phyloP scores from a whole-genome alignment of 306 rosid species.

The Arachis hypogaea region DNA sequence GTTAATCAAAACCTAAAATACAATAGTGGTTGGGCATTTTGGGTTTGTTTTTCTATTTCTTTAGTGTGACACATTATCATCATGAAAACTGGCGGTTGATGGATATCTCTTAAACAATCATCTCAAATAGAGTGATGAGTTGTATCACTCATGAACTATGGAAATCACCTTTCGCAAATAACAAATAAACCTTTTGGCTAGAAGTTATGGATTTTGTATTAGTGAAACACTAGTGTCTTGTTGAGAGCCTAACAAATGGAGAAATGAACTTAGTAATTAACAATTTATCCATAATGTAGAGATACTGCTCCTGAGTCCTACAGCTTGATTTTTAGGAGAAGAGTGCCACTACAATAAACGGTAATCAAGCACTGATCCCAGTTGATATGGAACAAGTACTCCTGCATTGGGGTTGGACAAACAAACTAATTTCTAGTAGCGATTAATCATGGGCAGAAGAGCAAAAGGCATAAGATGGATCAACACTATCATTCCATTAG shows the following conservation, averaged over 20 bases:
- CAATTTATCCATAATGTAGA: not conserved
- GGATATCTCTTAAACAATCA: conserved; percentile 23
- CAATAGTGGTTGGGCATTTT: not conserved
- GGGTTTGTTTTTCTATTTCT: not conserved
- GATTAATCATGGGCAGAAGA: conserved; percentile 5
- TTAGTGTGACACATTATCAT: conserved; percentile 7
- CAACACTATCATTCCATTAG: conserved; percentile 6
- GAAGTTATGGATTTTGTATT: conserved; percentile 4
- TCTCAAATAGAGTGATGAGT: conserved; percentile 31
- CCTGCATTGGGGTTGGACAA: conserved; percentile 22
- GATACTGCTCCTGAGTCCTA: conserved; percentile 1
- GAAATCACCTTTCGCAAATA: not conserved
- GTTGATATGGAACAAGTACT: conserved; percentile 17
- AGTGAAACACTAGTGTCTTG: conserved; percentile 3
- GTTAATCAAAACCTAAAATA: conserved; percentile 18
- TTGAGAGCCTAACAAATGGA: conserved; percentile 6
- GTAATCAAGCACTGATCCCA: conserved; percentile 10
- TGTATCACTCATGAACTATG: not conserved
- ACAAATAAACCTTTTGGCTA: not conserved
- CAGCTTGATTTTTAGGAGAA: not conserved
- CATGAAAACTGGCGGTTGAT: not conserved
- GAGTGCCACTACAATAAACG: conserved; percentile 10
- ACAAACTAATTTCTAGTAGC: conserved; percentile 1
- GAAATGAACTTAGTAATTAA: conserved; percentile 6
- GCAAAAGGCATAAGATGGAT: conserved; percentile 9